A percentile compares a stretch with the other conserved stretches of the same genome.
Evolutionary conservation across 2,329 filamentous ascomycete species (phyloP).

Genomic region (Taxawa tesnikishii): DNA sequence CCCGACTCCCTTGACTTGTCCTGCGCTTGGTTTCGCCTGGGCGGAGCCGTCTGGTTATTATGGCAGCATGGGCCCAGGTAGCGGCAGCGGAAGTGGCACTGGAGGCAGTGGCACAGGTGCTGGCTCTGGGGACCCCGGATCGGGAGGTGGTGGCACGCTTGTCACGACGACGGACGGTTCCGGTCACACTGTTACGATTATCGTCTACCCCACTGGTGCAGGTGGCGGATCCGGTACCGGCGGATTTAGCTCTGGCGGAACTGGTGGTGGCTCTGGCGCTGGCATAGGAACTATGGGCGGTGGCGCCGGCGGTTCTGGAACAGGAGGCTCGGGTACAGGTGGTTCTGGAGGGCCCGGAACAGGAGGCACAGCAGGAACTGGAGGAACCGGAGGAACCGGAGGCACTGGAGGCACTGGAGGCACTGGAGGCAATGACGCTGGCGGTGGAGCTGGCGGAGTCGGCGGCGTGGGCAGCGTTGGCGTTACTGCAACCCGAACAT

Average conservation of each 20-base stretch:
- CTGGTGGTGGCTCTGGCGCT: slow-evolving; percentile 1
- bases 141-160: slow-evolving; percentile 5
- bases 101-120: slow-evolving; percentile 4
- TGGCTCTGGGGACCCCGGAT: slow-evolving; percentile 2
- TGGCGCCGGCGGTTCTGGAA: background rate
- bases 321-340: background rate
- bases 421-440: too few species aligned
- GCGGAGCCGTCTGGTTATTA: slow-evolving; percentile 3
- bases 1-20: slow-evolving; percentile 15
- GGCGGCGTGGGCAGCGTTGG: too few species aligned
- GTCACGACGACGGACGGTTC: too few species aligned
- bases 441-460: too few species aligned
- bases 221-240: background rate
- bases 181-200: too few species aligned
- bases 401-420: background rate
- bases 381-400: background rate
- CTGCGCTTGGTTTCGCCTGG: slow-evolving; percentile 7
- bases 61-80: slow-evolving; percentile 1
- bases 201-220: too few species aligned
- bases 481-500: too few species aligned
- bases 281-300: slow-evolving; percentile 1
- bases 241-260: background rate
- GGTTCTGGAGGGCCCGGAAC: too few species aligned
- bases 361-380: background rate
- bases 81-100: slow-evolving; percentile 1